Base-by-base conservation (phyloP, 805 yeast genomes). In the Teunomyces aglyptinius region DNA sequence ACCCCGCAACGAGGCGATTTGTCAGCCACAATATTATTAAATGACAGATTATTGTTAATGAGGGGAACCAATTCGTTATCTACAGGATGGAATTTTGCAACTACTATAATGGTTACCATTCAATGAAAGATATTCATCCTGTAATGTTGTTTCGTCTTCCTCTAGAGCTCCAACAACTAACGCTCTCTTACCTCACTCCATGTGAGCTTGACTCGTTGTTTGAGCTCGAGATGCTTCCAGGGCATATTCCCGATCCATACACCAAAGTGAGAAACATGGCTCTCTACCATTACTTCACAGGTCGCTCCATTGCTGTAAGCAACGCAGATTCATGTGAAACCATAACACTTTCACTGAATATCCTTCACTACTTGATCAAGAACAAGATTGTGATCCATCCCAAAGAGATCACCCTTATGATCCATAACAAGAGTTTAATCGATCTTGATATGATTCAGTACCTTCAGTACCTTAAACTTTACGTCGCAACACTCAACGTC, bases 381-480 rank as follows among this genome's bases (percentile, higher is more conserved):
- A 43, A 53, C 45, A 44, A 51, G 13, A 40, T 64, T 12, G 35
- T 49, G 32, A 62, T 63, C 19, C 38, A 50, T 16, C 66, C 67
- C 1, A 45, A 45, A 11, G 56, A 54, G 5, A 48, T 62, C 41
- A 48, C 52, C 20, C 50, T 44, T 32, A 49, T 48, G 24, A 49
- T 52, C 16, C 53, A 38, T 45, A 57, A 47, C 47, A 49, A 46
- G 44, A 42, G 49, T 15, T 22, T n/a, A 13, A 22, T 36, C 10
- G 27, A 38, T 11, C 31, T 46, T 16, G 38, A 45, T 15, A 42
- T 54, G 22, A 19, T 45, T 7, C 16, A 41, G 10, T 52, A 54
- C 38, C 48, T 61, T 10, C 16, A 12, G 16, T 19, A 19, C 28
- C 39, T 36, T 38, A 53, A 49, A 43, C 42, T 34, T 13, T 51